Conservation (phyloP, 2,329 filamentous ascomycete species). For the Clonostachys rosea region DNA sequence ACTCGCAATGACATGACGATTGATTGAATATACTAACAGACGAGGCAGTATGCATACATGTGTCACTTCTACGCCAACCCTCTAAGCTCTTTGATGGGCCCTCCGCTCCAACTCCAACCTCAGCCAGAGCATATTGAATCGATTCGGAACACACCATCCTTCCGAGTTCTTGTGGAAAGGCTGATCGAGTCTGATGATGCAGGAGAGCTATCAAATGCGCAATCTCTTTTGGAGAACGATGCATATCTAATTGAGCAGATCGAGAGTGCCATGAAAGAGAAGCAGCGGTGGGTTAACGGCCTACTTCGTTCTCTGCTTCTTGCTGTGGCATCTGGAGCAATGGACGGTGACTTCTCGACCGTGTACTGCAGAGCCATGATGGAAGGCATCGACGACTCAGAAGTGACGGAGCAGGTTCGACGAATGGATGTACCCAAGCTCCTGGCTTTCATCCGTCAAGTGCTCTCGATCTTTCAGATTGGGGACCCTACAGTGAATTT, state of each 20-base stretch:
- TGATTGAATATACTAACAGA: neutral
- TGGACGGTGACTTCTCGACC: constrained; percentile 37
- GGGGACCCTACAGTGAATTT: constrained; percentile 30
- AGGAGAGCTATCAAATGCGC: constrained; percentile 35
- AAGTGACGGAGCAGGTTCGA: constrained; percentile 53
- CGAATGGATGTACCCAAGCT: constrained; percentile 39
- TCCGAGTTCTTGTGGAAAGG: constrained; percentile 48
- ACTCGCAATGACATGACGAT: neutral
- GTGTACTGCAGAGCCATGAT: constrained; percentile 53
- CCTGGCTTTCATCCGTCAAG: constrained; percentile 13
- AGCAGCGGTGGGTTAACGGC: constrained; percentile 31
- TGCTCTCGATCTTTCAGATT: constrained; percentile 18
- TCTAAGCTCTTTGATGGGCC: constrained; percentile 57
- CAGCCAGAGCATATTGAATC: constrained; percentile 62
- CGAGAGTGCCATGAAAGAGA: constrained; percentile 16
- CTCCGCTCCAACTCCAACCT: constrained; percentile 22
- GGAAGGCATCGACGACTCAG: constrained; percentile 25
- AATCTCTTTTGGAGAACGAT: constrained; percentile 55
- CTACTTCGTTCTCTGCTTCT: constrained; percentile 42
- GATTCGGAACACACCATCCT: constrained; percentile 65
- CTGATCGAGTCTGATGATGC: constrained; percentile 26
- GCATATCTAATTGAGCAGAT: constrained; percentile 43
- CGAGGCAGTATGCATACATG: constrained; percentile 72
- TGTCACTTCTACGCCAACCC: constrained; percentile 80
- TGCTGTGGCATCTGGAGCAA: constrained; percentile 27